A percentile compares a stretch with the other conserved stretches of the same genome.
phyloP scores from a whole-genome alignment of 2,329 filamentous ascomycete genomes.

The Apiospora pterosperma region DNA sequence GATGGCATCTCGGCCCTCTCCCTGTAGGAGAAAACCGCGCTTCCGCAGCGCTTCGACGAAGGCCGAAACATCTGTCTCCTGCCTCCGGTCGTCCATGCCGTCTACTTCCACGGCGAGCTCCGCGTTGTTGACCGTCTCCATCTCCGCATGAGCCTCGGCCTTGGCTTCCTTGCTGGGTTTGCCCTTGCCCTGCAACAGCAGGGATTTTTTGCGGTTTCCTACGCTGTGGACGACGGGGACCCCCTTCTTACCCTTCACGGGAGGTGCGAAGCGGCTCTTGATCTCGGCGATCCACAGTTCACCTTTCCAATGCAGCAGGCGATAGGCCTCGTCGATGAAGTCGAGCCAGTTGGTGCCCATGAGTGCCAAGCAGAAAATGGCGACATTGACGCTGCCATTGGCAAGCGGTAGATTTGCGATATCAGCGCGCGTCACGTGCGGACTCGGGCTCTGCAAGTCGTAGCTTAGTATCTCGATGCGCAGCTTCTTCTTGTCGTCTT shows the following conservation, averaged over 20 bases:
- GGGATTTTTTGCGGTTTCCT: slow-evolving; percentile 58
- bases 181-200: background rate
- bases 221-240: slow-evolving; percentile 64
- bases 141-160: slow-evolving; percentile 39
- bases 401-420: slow-evolving; percentile 77
- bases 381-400: slow-evolving; percentile 76
- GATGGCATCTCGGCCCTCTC: slow-evolving; percentile 56
- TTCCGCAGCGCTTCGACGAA: slow-evolving; percentile 81
- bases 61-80: slow-evolving; percentile 80
- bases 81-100: slow-evolving; percentile 57
- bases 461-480: slow-evolving; percentile 77
- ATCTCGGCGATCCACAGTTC: slow-evolving; percentile 98
- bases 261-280: slow-evolving; percentile 80
- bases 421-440: slow-evolving; percentile 82
- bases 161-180: slow-evolving; percentile 41
- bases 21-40: slow-evolving; percentile 81
- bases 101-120: slow-evolving; percentile 70
- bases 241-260: slow-evolving; percentile 40
- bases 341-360: slow-evolving; percentile 99
- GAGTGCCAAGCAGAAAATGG: slow-evolving; percentile 91
- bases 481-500: slow-evolving; percentile 60
- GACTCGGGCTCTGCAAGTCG: slow-evolving; percentile 76
- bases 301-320: slow-evolving; percentile 86
- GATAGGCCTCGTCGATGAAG: slow-evolving; percentile 94
- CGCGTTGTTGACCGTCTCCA: slow-evolving; percentile 46